Evolutionary conservation across 306 rosid species (phyloP).

Genomic region (Carpinus fangiana): DNA sequence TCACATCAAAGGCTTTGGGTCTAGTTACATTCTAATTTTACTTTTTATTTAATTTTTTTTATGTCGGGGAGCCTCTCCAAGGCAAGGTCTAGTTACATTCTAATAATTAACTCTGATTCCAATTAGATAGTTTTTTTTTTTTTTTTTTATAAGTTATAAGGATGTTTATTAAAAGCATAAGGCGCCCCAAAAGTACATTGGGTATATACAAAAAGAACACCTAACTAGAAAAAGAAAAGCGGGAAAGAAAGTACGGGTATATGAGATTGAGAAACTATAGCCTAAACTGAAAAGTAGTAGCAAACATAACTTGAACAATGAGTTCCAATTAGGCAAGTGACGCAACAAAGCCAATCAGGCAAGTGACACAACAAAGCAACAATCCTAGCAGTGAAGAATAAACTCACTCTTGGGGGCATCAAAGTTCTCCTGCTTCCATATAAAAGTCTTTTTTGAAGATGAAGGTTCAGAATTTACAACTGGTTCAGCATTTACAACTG

Average conservation of each 20-base stretch:
- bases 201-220: no score
- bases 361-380: slow-evolving; percentile 16
- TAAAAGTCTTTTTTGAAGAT: slow-evolving; percentile 39
- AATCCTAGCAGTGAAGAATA: slow-evolving; percentile 18
- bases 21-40: not conserved
- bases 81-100: not conserved
- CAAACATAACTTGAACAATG: slow-evolving; percentile 1
- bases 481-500: slow-evolving; percentile 39
- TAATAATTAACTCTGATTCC: not conserved
- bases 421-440: slow-evolving; percentile 65
- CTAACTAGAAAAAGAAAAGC: no score
- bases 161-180: no score
- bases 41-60: no score
- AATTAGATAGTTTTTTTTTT: not conserved
- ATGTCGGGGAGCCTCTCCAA: no score
- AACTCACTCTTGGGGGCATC: slow-evolving; percentile 88
- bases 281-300: slow-evolving; percentile 3
- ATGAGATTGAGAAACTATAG: not conserved
- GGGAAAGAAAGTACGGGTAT: not conserved
- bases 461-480: slow-evolving; percentile 37
- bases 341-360: slow-evolving; percentile 4
- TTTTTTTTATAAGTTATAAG: no score
- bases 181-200: no score
- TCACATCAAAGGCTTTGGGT: not conserved
- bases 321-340: slow-evolving; percentile 16